Base-by-base conservation (phyloP, 495 filamentous ascomycete genomes). In the Neurospora sp. region DNA sequence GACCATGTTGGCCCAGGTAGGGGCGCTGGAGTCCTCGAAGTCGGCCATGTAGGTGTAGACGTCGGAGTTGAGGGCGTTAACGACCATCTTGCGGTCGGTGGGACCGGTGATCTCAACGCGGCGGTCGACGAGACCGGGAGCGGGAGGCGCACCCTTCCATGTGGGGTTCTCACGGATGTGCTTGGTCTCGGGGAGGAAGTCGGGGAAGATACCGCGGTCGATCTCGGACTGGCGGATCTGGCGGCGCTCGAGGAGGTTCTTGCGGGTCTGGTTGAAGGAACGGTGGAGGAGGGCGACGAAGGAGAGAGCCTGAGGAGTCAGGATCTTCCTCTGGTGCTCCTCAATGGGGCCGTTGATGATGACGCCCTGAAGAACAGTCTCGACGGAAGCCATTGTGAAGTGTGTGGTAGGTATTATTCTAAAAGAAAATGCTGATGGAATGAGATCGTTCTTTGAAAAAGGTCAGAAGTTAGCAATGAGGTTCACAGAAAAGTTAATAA, bases 21-120 rank as follows among this genome's bases (percentile, higher is more conserved):
- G 96, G 34, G 96, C 96, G 82, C 89, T 97, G 5, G 96, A 98
- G 82, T 99, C 94, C 85, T 99, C 96, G 73, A 99, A 96, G 85
- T 99, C 96, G 37, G 96, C 96, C 96, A 99, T 99, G 81, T 99
- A 99, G 38, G 96, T 98, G 93, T 93, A 99, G 24, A 98, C 96
- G 79, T 98, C 89, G 43, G 95, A 91, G 83, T 99, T 99, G 81
- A 99, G 79, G 7, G 96, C 96, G 83, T 99, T 99, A 72, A 99
- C 93, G 45, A 99, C 94, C 96, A 99, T 99, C 89, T 98, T 99
- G 74, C 96, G 88, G 83, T 98, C 96, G 4, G 96, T 98, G 0
- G 96, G 96, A 2, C 96, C 96, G 17, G 96, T 99, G 83, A 99
- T 99, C 87, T 99, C 96, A n/a, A 97, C 94, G 74, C 96, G 88